Evolutionary conservation across 1,139 yeast species (phyloP), one percentile per base, ranked within the genome.

Genomic region (Debaryomycetaceae sp.): DNA sequence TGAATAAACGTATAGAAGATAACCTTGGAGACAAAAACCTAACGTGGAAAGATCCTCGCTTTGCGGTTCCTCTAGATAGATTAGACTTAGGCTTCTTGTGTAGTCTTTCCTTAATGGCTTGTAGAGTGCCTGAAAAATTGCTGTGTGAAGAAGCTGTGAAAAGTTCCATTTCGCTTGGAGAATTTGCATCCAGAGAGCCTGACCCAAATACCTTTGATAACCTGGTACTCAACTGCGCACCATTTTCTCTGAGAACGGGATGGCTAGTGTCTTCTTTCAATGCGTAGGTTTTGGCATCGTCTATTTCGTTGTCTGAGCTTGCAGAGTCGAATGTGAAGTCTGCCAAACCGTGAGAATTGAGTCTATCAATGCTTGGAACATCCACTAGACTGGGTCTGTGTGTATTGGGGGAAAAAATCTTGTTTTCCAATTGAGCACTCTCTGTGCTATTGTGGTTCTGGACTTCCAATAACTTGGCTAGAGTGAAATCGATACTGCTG

Each of bases 331-430:
- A 13, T 7, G 39, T 20, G 7, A 29, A 6, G 7, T 37, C 39
- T 13, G 22, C 39, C 5, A n/a, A 24, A 6, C 14, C 22, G 6
- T 23, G 20, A 37, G 38, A 24, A 36, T 36, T 35, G 22, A 41
- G 36, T 29, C 36, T 35, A n/a, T 36, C 49, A 17, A 65, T 63
- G 3, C 59, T 56, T 2, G 65, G 62, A 4, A 63, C 55, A 47
- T 65, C 67, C 6, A 42, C 39, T 23, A 49, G 14, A 4, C 49
- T 45, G 6, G 56, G 65, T 31, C 65, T 41, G 48, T 65, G 68
- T 6, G 63, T 53, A 34, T 54, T 49, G 0, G 69, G 69, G 0
- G 67, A 62, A 44, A 65, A 65, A 5, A 63, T 50, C 23, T 50
- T 43, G 38, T 60, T 52, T 40, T 63, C 68, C 14, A 62, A 47